A percentile compares a stretch with the other conserved stretches of the same genome.
Evolutionary conservation across 1,284 basidiomycete genomes (phyloP).

Genomic region (Leucoagaricus sp.): DNA sequence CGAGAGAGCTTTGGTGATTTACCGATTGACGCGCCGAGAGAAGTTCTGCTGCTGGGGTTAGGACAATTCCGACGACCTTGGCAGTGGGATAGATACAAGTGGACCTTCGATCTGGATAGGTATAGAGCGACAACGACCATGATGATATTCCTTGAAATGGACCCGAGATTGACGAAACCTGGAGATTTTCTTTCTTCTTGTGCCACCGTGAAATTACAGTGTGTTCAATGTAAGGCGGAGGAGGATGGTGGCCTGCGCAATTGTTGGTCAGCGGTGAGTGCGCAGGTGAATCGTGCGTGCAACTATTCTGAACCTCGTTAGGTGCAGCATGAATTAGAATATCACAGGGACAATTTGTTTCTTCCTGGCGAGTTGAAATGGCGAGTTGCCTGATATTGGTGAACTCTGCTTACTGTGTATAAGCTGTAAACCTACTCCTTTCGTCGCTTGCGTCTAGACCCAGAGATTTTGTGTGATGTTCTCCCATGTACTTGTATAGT

Average conservation of each 20-base stretch:
- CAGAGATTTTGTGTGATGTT: too few species aligned
- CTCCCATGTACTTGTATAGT: too few species aligned
- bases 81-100: not conserved
- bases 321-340: constrained; percentile 1
- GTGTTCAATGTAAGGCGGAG: not conserved
- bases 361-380: constrained; percentile 1
- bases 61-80: constrained; percentile 5
- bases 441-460: not conserved
- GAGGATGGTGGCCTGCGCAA: not conserved
- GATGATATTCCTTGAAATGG: constrained; percentile 1
- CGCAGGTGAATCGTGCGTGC: not conserved
- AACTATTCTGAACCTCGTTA: not conserved
- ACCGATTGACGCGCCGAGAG: not conserved
- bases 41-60: not conserved
- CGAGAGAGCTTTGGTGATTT: not conserved
- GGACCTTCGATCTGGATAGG: constrained; percentile 2
- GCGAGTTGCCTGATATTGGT: not conserved
- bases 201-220: not conserved
- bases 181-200: not conserved
- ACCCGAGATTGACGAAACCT: not conserved
- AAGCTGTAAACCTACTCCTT: not conserved
- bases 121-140: not conserved
- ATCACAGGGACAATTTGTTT: not conserved
- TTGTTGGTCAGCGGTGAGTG: constrained; percentile 8
- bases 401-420: too few species aligned